Evolutionary conservation across 2,329 filamentous ascomycete species (phyloP), one percentile per base, ranked within the genome.

Genomic region (Trichophaea hybrida): DNA sequence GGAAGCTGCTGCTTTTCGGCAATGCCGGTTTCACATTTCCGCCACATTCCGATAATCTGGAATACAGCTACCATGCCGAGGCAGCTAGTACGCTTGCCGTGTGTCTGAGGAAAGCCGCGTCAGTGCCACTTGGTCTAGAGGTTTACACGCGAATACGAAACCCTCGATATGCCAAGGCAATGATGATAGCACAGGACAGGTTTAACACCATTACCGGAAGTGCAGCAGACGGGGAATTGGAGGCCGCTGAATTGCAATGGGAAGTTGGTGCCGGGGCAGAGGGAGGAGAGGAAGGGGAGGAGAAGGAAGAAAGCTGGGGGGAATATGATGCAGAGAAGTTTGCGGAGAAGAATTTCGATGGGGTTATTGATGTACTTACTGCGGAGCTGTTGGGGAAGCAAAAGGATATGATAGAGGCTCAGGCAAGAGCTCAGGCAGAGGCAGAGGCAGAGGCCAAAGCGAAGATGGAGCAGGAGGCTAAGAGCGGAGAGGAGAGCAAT

Each of bases 81-180:
- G 40, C 55, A 8, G 43, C 44, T 12, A 24, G n/a, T 12, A 57
- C 55, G 15, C 44, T 57, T 10, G 55, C 55, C 6, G 55, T 57
- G 55, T 57, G 55, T 57, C 44, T 57, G 7, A n/a, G 55, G 32
- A 57, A 57, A 50, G 55, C 55, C 10, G 40, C 55, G 8, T 49
- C 40, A 5, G 55, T 57, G 24, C 55, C 55, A 8, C 44, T 57
- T 5, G 55, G 55, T 6, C 44, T 57, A 17, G 55, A 57, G 44
- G 43, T 57, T n/a, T 57, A 38, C 34, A 32, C 55, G 55, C 38
- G 55, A 24, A 13, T 57, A 17, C 38, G 40, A 10, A 37, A 32
- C 7, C 43, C 43, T 24, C 40, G 40, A 17, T 34, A 34, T 17
- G 43, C 10, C 12, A 15, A 15, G 6, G 55, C 44, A 6, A 38